Evolutionary conservation across 2,329 filamentous ascomycete species (phyloP).

Genomic region (Trichoderma koningiopsis): DNA sequence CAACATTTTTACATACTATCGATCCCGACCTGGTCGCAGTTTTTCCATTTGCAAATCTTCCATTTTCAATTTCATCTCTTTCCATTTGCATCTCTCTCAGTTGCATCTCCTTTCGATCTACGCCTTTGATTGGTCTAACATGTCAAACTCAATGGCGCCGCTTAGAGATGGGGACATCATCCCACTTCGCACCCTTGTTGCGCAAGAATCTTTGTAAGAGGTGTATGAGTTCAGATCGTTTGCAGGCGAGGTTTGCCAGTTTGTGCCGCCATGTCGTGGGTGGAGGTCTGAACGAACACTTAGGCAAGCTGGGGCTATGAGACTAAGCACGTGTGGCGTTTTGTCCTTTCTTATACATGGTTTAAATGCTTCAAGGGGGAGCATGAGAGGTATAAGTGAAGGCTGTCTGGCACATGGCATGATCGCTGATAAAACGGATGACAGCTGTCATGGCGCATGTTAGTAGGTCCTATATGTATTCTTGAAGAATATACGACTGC

Average conservation of each 20-base stretch:
- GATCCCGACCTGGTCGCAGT: not conserved
- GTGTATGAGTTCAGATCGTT: too few species aligned
- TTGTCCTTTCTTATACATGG: not conserved
- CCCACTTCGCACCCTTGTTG: not conserved
- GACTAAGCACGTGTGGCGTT: not conserved
- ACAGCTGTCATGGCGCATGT: not conserved
- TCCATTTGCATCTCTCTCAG: too few species aligned
- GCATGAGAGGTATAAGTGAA: not conserved
- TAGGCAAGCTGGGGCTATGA: too few species aligned
- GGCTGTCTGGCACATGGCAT: not conserved
- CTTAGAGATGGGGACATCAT: not conserved
- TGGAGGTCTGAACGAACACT: not conserved
- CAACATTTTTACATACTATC: not conserved
- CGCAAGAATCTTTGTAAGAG: not conserved
- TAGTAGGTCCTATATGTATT: not conserved
- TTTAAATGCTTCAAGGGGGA: not conserved
- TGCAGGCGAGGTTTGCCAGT: not conserved
- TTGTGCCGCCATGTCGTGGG: not conserved
- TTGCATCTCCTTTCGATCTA: not conserved
- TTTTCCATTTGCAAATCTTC: not conserved
- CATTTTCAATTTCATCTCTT: too few species aligned
- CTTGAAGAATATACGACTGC: not conserved
- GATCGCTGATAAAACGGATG: too few species aligned
- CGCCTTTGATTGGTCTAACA: not conserved
- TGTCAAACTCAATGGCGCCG: not conserved